Percentiles rank a stretch among this genome's conserved stretches.
Evolutionary conservation across 768 basidiomycete genomes (phyloP).

Genomic region (Goffeauzyma gilvescens): DNA sequence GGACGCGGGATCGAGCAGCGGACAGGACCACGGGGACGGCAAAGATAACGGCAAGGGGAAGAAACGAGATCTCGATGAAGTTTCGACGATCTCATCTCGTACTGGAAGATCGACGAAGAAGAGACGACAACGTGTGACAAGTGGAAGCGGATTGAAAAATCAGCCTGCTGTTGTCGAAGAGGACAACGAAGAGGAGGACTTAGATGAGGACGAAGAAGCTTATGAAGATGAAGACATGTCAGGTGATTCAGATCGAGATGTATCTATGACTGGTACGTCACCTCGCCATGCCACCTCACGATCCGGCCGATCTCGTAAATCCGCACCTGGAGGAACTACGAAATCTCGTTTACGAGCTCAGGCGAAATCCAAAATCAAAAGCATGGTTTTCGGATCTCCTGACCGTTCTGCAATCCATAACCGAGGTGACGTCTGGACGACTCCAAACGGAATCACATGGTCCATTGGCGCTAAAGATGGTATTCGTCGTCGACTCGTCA

Average conservation of each 20-base stretch:
- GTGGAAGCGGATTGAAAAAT: background rate
- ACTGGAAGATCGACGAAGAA: background rate
- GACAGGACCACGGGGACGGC: no score
- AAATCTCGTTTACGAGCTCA: background rate
- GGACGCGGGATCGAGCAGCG: no score
- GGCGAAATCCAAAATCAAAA: no score
- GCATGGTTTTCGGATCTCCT: no score
- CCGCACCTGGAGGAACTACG: background rate
- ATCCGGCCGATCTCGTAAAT: background rate
- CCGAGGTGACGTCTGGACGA: background rate
- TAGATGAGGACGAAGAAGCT: background rate
- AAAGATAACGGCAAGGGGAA: no score
- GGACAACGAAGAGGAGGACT: background rate
- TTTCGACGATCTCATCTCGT: background rate
- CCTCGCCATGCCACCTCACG: background rate
- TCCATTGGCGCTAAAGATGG: background rate
- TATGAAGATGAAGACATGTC: background rate
- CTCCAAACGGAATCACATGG: background rate
- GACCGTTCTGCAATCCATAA: no score
- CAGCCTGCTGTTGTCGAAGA: background rate
- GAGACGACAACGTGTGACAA: background rate
- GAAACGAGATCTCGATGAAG: conserved; percentile 1
- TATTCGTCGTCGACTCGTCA: background rate
- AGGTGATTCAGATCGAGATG: background rate
- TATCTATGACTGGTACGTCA: background rate